These are phyloP conservation scores for Lactifluus pinguis DNA, from an alignment of 768 basidiomycete species.

Conservation along the genomic window DNA sequence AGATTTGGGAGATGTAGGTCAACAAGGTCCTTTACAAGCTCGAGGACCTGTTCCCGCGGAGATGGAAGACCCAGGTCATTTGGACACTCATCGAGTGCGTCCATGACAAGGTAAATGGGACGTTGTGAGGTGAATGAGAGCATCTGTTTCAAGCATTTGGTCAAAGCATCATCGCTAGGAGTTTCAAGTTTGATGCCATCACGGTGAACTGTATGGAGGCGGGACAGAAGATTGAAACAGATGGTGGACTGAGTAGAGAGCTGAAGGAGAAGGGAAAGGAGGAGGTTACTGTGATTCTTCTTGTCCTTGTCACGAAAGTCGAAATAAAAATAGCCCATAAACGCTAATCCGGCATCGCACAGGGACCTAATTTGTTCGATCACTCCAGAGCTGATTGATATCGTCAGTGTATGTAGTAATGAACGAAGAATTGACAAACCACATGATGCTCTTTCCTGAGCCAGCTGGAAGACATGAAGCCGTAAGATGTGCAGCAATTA, in stretches of 20 bases:
- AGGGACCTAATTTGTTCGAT: neutral
- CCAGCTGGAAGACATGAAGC: neutral
- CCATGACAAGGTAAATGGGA: neutral
- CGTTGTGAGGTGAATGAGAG: neutral
- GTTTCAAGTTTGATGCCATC: neutral
- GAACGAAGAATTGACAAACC: neutral
- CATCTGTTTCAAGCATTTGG: neutral
- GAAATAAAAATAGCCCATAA: neutral
- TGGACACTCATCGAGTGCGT: slow-evolving; percentile 7
- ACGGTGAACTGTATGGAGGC: neutral
- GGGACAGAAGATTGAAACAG: neutral
- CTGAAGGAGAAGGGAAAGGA: neutral
- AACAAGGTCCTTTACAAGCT: neutral
- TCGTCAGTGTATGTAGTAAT: neutral
- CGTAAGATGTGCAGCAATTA: neutral
- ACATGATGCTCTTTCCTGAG: neutral
- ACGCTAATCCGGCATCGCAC: neutral
- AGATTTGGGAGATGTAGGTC: neutral
- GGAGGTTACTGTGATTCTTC: neutral
- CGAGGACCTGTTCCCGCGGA: neutral
- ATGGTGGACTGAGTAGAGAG: neutral
- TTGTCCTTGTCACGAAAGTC: neutral
- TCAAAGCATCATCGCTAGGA: neutral
- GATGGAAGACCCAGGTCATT: neutral
- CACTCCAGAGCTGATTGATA: neutral